A percentile compares a stretch with the other conserved stretches of the same genome.
These are phyloP conservation scores for Eucalyptus polybractea DNA, from an alignment of 345 rosid genomes.

Conservation along the genomic window DNA sequence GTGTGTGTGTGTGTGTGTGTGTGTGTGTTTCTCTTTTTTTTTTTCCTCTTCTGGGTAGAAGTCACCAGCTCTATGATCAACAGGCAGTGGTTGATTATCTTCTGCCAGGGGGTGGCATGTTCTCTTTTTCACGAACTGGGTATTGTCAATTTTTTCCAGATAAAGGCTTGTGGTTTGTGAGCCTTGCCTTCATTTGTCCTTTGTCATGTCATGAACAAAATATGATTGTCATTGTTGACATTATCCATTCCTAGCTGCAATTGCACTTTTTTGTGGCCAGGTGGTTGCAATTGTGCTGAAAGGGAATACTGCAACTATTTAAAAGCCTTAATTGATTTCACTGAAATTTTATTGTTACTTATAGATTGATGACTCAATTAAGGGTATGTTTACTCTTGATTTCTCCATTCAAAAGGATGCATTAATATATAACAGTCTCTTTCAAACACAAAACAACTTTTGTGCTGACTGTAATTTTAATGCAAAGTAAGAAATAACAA, in stretches of 20 bases:
- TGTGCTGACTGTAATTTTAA: not conserved
- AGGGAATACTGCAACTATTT: not conserved
- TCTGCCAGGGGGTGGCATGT: not conserved
- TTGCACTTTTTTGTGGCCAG: not conserved
- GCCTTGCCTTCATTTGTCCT: not conserved
- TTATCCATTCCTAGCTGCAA: not conserved
- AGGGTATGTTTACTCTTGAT: not conserved
- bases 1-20: not conserved
- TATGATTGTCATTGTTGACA: not conserved
- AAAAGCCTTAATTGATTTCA: not conserved
- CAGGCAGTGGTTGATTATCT: not conserved
- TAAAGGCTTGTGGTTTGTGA: not conserved
- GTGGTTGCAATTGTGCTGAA: not conserved
- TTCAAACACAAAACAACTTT: not conserved
- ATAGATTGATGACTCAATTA: not conserved
- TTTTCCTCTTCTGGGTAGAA: not conserved
- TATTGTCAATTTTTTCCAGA: not conserved
- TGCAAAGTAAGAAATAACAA: not conserved
- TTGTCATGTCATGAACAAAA: not conserved
- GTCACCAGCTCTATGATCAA: not conserved
- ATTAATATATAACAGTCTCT: not conserved
- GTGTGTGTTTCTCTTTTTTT: too few species aligned
- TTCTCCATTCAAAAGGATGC: not conserved
- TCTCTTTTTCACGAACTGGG: not conserved
- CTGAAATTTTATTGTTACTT: not conserved